These are phyloP conservation scores for Jackrogersella minutella DNA, from an alignment of 495 filamentous ascomycete genomes.

Conservation along the genomic window DNA sequence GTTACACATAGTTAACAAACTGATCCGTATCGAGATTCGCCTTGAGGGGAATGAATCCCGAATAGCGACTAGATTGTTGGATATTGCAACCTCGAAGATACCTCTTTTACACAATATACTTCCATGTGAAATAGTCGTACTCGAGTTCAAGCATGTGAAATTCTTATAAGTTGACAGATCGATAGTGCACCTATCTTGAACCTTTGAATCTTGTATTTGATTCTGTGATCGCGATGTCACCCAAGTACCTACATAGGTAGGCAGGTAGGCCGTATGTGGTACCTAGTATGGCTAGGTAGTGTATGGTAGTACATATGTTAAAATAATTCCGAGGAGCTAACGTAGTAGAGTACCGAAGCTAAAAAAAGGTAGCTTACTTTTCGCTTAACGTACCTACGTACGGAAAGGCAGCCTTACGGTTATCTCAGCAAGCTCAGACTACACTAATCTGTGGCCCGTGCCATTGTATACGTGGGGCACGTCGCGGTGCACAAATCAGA, in stretches of 20 bases:
- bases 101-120: too few species aligned
- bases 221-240: background rate
- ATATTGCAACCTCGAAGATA: slow-evolving; percentile 32
- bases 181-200: background rate
- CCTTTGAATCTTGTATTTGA: background rate
- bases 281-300: too few species aligned
- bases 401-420: background rate
- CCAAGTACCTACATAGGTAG: too few species aligned
- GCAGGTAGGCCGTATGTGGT: too few species aligned
- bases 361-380: background rate
- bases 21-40: slow-evolving; percentile 24
- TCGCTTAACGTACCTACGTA: background rate
- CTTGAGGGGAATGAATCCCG: slow-evolving; percentile 2
- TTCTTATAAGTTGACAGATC: background rate
- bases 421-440: too few species aligned
- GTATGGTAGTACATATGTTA: too few species aligned
- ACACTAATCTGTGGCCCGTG: too few species aligned
- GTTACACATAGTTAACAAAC: slow-evolving; percentile 7
- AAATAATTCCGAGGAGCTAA: background rate
- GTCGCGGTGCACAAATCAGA: too few species aligned
- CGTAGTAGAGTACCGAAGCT: background rate
- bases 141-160: slow-evolving; percentile 21
- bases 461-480: too few species aligned
- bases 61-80: slow-evolving; percentile 20
- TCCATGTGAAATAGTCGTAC: slow-evolving; percentile 14